Conservation (phyloP, 2,329 filamentous ascomycete genomes). For the Verticillium isaacii region DNA sequence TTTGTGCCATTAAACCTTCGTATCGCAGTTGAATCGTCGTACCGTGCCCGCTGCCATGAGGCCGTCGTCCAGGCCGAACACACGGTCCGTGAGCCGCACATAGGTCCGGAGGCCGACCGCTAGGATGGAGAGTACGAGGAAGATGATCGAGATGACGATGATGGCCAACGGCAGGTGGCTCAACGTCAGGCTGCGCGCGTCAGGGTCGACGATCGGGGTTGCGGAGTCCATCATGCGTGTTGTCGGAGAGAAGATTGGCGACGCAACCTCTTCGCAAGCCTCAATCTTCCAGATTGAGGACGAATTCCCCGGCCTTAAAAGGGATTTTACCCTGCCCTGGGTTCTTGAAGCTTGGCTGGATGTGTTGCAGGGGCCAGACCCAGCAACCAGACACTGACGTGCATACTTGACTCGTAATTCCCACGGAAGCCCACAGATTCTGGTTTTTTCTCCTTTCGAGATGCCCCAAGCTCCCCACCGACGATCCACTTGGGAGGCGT, state of each 20-base stretch:
- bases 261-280: neutral
- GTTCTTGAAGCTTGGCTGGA: neutral
- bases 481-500: neutral
- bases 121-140: conserved; percentile 11
- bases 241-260: conserved; percentile 34
- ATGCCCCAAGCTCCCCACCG: neutral
- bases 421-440: neutral
- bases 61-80: conserved; percentile 11
- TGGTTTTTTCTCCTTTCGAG: neutral
- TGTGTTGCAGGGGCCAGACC: neutral
- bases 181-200: neutral
- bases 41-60: conserved; percentile 11
- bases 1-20: neutral
- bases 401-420: neutral
- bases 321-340: neutral
- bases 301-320: neutral
- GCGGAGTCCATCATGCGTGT: neutral
- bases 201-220: neutral
- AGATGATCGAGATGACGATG: conserved; percentile 13
- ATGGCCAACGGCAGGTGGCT: conserved; percentile 1
- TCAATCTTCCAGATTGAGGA: neutral
- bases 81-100: conserved; percentile 5
- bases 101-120: conserved; percentile 13
- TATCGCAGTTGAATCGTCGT: neutral
- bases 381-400: neutral